These are phyloP conservation scores for Candida boidinii DNA, from an alignment of 805 yeast species.

Conservation along the genomic window DNA sequence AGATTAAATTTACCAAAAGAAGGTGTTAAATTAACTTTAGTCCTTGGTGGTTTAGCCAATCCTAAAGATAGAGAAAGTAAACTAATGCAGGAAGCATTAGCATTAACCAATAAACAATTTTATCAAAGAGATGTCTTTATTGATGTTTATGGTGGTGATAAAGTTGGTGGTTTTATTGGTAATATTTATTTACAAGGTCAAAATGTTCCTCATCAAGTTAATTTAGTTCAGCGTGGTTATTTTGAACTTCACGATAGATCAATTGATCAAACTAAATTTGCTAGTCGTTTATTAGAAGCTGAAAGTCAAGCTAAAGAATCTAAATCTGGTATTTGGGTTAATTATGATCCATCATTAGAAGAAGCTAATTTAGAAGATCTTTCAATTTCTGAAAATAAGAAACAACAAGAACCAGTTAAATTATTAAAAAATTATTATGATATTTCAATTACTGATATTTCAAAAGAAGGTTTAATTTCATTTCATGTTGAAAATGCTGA, in stretches of 20 bases:
- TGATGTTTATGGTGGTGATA: constrained; percentile 62
- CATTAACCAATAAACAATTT: constrained; percentile 42
- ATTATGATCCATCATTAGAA: constrained; percentile 39
- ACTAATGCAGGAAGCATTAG: constrained; percentile 41
- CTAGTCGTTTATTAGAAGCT: constrained; percentile 46
- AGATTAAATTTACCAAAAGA: constrained; percentile 64
- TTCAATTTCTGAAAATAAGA: constrained; percentile 9
- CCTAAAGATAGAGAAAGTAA: constrained; percentile 25
- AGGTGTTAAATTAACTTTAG: constrained; percentile 57
- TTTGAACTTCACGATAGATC: constrained; percentile 61
- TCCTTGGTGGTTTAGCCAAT: constrained; percentile 65
- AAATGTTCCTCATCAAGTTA: constrained; percentile 47
- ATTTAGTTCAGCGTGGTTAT: constrained; percentile 53
- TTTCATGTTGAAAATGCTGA: constrained; percentile 35
- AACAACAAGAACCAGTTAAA: constrained; percentile 14
- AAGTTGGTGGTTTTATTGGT: constrained; percentile 76
- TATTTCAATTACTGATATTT: constrained; percentile 43
- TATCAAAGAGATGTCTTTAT: constrained; percentile 70
- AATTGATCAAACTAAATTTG: constrained; percentile 46
- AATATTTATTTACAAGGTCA: constrained; percentile 46
- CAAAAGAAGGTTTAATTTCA: constrained; percentile 32
- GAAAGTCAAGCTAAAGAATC: constrained; percentile 50
- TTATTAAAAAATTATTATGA: constrained; percentile 35
- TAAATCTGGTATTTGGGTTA: constrained; percentile 60
- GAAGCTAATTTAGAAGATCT: constrained; percentile 1